phyloP scores from a whole-genome alignment of 2,329 filamentous ascomycete species.

The Cladophialophora chaetospira region DNA sequence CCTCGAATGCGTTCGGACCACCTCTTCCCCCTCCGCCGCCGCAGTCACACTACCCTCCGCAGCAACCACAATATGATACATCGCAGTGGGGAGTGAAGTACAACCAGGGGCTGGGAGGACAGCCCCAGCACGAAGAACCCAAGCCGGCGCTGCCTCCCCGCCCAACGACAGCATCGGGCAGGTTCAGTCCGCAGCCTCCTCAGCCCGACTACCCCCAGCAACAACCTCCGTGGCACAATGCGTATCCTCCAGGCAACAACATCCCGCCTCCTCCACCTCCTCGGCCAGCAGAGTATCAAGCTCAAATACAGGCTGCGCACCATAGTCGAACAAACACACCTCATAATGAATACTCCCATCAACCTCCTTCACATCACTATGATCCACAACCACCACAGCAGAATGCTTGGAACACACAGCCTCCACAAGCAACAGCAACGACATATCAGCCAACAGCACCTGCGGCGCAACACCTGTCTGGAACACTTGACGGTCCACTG shows the following conservation, averaged over 20 bases:
- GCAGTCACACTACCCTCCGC: constrained; percentile 12
- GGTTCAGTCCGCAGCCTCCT: constrained; percentile 22
- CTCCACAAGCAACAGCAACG: constrained; percentile 12
- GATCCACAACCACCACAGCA: constrained; percentile 36
- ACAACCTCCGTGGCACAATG: constrained; percentile 25
- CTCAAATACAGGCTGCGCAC: constrained; percentile 35
- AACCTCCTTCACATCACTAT: constrained; percentile 38
- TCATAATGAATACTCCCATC: constrained; percentile 38
- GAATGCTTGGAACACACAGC: constrained; percentile 20
- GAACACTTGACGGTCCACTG: constrained; percentile 22
- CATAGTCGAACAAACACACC: constrained; percentile 35
- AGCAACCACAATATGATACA: constrained; percentile 37
- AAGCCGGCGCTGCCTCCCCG: constrained; percentile 33
- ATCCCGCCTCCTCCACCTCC: constrained; percentile 38
- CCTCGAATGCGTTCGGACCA: constrained; percentile 19
- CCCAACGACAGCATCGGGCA: constrained; percentile 26
- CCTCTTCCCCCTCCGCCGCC: constrained; percentile 28
- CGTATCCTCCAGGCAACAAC: constrained; percentile 26
- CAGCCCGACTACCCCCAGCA: constrained; percentile 25
- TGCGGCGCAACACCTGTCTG: constrained; percentile 12
- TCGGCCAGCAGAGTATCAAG: constrained; percentile 43
- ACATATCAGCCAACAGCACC: constrained; percentile 22
- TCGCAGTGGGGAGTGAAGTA: constrained; percentile 48
- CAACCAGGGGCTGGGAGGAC: constrained; percentile 22
- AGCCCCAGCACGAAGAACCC: constrained; percentile 17